These are phyloP conservation scores for Nothophoma quercina DNA, from an alignment of 2,329 filamentous ascomycete species.

Conservation along the genomic window DNA sequence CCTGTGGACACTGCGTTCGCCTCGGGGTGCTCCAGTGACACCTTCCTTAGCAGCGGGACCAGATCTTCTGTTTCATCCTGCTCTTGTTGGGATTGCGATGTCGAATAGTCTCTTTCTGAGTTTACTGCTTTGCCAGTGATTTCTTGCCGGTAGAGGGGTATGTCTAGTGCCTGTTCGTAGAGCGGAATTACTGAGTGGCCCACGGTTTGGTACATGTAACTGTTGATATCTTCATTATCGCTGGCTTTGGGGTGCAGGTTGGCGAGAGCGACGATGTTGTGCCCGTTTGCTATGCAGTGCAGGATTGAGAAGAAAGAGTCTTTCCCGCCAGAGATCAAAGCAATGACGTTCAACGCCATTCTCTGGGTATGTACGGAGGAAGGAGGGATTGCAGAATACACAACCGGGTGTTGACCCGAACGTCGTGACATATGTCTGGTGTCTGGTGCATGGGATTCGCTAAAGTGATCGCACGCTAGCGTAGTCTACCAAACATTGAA, in stretches of 20 bases:
- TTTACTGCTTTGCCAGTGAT: constrained; percentile 78
- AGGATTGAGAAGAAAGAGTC: constrained; percentile 94
- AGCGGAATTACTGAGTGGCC: constrained; percentile 87
- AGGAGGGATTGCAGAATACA: not conserved
- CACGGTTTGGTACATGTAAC: constrained; percentile 99
- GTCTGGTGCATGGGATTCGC: constrained; percentile 12
- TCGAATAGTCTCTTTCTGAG: constrained; percentile 72
- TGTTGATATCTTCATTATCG: constrained; percentile 76
- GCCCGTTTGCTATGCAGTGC: constrained; percentile 87
- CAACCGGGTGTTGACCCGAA: not conserved
- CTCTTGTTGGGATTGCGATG: constrained; percentile 24
- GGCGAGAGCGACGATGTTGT: constrained; percentile 84
- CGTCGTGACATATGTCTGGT: constrained; percentile 7
- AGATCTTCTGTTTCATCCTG: constrained; percentile 89
- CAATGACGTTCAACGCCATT: constrained; percentile 69
- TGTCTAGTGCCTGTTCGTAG: constrained; percentile 77
- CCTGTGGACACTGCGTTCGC: constrained; percentile 89
- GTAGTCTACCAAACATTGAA: constrained; percentile 14
- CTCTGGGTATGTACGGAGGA: not conserved
- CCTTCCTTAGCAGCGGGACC: constrained; percentile 72
- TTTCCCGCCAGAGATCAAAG: constrained; percentile 93
- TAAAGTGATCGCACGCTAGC: constrained; percentile 16
- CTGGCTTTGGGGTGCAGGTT: constrained; percentile 72
- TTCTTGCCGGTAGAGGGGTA: constrained; percentile 83
- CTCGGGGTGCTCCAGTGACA: constrained; percentile 74